Base-by-base conservation (phyloP, 129 eudicot species). In the Lactuca sativa region DNA sequence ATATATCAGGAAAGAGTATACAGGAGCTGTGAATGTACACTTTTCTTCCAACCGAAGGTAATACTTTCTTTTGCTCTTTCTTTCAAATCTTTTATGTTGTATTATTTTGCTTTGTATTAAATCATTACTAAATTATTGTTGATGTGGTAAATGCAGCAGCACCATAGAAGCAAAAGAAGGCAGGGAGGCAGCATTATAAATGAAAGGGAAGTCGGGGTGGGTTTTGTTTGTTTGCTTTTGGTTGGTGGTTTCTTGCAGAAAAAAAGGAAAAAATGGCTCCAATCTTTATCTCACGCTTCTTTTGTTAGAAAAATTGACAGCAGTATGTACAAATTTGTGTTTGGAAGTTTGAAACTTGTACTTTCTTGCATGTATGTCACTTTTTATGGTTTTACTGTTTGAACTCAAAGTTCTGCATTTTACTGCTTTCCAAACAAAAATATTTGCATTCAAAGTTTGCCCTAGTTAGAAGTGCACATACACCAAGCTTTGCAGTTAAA, bases 31-130 rank as follows among this genome's bases (percentile, higher is more conserved):
- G 67, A 77, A 85, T 52, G 32, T 64, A 53, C 13, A 17, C 65
- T 57, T 54, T 56, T 75, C 36, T 55, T 70, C 59, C 71, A 60
- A 69, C 62, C 56, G 16, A 77, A 77, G 95, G 95, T 88, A 80
- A 21, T 21, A 21, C 21, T 30, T 18, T 57, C 34, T 53, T 61
- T 62, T 0, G 13, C 17, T 4, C n/a, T 68, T 5, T 21, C 4
- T 51, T 21, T 58, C 5, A 16, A 43, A 11, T 13, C 4, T 25
- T 14, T 57, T 48, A 5, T 6, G 0, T 11, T 34, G 11, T 17
- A 11, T 10, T 61, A 16, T 25, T 14, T 57, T 48, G 5, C 38
- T 6, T 12, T 34, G 11, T 17, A 11, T 10, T 61, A 16, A 3
- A 40, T 30, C 32, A 12, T 32, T 71, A 41, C 44, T 16, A 12